A percentile compares a stretch with the other conserved stretches of the same genome.
phyloP scores from a whole-genome alignment of 164 flowering plant species.

The Vitis cinerea region DNA sequence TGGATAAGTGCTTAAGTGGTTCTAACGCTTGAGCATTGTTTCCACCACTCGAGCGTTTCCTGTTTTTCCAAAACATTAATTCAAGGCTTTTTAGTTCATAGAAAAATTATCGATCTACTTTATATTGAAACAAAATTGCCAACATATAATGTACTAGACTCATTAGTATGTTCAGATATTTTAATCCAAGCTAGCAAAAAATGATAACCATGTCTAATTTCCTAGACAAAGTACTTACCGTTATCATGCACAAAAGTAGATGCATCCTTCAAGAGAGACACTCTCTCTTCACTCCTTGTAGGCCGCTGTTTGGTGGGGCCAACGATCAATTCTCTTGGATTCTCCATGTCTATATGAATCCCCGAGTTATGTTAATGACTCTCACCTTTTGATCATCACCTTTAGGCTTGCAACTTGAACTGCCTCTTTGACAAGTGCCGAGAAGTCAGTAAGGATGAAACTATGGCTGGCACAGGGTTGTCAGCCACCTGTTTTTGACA shows the following conservation, averaged over 20 bases:
- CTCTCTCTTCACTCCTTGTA: constrained; percentile 9
- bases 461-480: constrained; percentile 76
- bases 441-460: constrained; percentile 85
- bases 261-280: constrained; percentile 4
- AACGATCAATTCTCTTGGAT: constrained; percentile 24
- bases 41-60: no score
- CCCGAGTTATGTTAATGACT: background rate
- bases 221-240: background rate
- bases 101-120: no score
- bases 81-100: no score
- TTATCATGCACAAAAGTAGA: background rate
- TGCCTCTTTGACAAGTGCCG: constrained; percentile 86
- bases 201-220: background rate
- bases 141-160: no score
- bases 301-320: constrained; percentile 15
- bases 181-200: background rate
- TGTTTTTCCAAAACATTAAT: no score
- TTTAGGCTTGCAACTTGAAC: constrained; percentile 42
- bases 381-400: constrained; percentile 11
- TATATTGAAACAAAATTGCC: no score
- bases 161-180: background rate
- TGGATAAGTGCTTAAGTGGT: no score
- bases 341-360: constrained; percentile 8
- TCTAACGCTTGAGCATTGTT: no score
- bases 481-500: constrained; percentile 58